Base-by-base conservation (phyloP, 2,329 filamentous ascomycete species). In the Ophiocordyceps camponoti-rufipedis region DNA sequence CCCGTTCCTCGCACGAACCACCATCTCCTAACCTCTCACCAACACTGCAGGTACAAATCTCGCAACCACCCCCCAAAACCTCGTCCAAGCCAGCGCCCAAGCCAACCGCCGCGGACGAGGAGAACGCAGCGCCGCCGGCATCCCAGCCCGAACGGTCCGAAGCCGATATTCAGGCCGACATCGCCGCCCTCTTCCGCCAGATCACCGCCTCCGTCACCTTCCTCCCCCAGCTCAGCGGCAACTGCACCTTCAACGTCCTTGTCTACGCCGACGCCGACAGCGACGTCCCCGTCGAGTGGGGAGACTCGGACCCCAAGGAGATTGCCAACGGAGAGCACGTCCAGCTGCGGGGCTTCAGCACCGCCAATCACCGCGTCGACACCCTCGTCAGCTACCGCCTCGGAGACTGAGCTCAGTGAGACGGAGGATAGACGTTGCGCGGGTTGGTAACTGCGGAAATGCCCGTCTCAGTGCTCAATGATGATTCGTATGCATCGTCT, bases 121-220 rank as follows among this genome's bases (percentile, higher is more conserved):
- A 93, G 59, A 91, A 93, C 58, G 63, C 71, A 11, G 60, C 65
- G 14, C 38, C 53, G 12, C 46, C 56, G 0, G 41, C 57, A 4
- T n/a, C 45, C 9, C 46, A n/a, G 51, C 62, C 82, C 28, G 44
- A 94, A 53, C 96, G 95, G 65, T 86, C 88, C 12, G 89, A 98
- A 55, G 71, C 82, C 47, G 87, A 96, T 61, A 95, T 96, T 54
- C 91, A 98, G 61, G 73, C 84, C 50, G 89, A 96, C 60, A 96
- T 98, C 53, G 88, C 94, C 55, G 85, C 88, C 43, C 85, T 98
- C 50, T 98, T 98, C 70, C 81, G 91, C 43, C 91, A 98, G 60
- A 96, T 98, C 62, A 98, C 91, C 1, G 91, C 91, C 1, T 94
- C 86, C 0, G 91, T 98, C 46, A 96, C 91, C 0, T 98, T 98